Evolutionary conservation across 371 early-diverging fungal species (phyloP).

Genomic region (Capillidium heterosporum): DNA sequence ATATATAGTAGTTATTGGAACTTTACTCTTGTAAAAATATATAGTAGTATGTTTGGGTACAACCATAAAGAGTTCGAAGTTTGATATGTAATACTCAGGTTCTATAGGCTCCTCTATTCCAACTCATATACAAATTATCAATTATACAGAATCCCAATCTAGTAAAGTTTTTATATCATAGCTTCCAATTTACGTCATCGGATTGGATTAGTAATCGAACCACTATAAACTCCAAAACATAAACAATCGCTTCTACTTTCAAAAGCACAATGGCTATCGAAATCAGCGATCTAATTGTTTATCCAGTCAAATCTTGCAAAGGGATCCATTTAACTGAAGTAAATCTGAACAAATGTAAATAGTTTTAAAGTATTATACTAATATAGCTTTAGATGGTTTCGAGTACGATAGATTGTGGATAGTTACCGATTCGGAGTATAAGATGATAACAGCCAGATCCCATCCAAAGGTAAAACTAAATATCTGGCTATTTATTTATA

Average conservation of each 20-base stretch:
- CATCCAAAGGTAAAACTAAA: constrained; percentile 7
- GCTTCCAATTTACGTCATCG: too few relatives aligned
- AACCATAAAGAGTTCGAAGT: too few relatives aligned
- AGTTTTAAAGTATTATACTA: neutral
- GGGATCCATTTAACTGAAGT: constrained; percentile 8
- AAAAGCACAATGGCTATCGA: neutral
- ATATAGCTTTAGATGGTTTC: constrained; percentile 7
- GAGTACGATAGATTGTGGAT: constrained; percentile 11
- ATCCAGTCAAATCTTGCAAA: constrained; percentile 10
- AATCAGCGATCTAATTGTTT: constrained; percentile 3
- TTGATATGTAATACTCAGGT: too few relatives aligned
- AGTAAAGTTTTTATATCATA: too few relatives aligned
- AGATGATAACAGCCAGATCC: constrained; percentile 5
- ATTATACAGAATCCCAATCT: too few relatives aligned
- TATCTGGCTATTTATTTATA: neutral
- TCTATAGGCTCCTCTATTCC: too few relatives aligned
- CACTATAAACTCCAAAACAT: too few relatives aligned
- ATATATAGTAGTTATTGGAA: too few relatives aligned
- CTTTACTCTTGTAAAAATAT: too few relatives aligned
- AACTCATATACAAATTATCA: too few relatives aligned
- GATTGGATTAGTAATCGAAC: neutral
- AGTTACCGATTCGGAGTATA: constrained; percentile 6
- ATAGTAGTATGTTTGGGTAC: too few relatives aligned
- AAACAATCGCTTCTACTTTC: neutral
- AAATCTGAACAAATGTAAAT: neutral